Base-by-base conservation (phyloP, 1,284 basidiomycete genomes). In the Pholiota adiposa region DNA sequence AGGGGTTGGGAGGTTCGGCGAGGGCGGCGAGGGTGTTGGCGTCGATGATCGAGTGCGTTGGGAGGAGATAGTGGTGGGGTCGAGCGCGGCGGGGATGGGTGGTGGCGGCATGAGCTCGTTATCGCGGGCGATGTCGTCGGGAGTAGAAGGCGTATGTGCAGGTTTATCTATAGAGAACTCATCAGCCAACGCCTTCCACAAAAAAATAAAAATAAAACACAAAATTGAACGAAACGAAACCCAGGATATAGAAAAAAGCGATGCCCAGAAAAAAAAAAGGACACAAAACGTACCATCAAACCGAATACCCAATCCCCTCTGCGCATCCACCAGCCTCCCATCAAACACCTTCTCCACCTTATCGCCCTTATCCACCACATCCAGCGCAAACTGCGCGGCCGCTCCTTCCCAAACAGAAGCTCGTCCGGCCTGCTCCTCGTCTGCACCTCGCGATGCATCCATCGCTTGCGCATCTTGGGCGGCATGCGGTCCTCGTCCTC, bases 401-500 rank as follows among this genome's bases (percentile, higher is more conserved):
- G n/a, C 29, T 11, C 11, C 29, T 41, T 25, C 33, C 43, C 29
- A 7, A 23, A 38, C n/a, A n/a, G 12, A 5, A 12, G 51, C 31
- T 36, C 34, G 14, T 61, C 60, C 41, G 52, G 51, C 61, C 69
- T 56, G n/a, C n/a, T n/a, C n/a, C 70, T 53, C 50, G 65, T 65
- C 51, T 74, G 69, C 19, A 65, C 52, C 55, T 67, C 70, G 2
- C 64, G 59, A 27, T 73, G 72, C 40, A 75, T 76, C 75, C 76
- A 86, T 36, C 73, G 68, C 67, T 86, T 89, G 38, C 88, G 77
- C 81, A 90, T 81, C 70, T 84, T 85, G 5, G 87, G 87, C 3
- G 87, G 88, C 68, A 89, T 76, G 54, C 72, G 72, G 9, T 77
- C 77, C 63, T 86, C 66, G 25, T 52, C 44, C 36, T 4, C n/a